Evolutionary conservation across 345 rosid species (phyloP), one percentile per base, ranked within the genome.

Genomic region (Balakata baccata): DNA sequence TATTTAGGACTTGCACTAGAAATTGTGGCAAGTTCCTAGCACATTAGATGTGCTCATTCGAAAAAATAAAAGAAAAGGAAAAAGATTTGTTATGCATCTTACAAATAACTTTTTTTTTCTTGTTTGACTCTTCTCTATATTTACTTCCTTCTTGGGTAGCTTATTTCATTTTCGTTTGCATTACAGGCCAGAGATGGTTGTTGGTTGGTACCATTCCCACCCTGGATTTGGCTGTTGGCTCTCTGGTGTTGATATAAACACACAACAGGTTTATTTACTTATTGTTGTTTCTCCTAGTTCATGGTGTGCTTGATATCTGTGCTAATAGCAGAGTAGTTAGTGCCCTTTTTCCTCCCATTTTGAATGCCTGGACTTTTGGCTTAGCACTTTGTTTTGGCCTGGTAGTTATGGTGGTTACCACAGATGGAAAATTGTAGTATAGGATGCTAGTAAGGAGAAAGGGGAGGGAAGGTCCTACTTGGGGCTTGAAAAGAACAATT

Each of bases 151-250:
- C 6, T 39, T 22, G 7, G 22, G 16, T 43, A 29, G 62, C 61
- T 78, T 49, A 75, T 70, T 38, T 45, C 23, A 3, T 77, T 66
- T 69, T 1, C 47, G 37, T 65, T 83, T 61, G 56, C 76, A 10
- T 75, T 81, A 79, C 89, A 92, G 99, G 80, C 98, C 98, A 66
- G 98, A 95, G 80, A 95, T 95, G 99, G 99, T 95, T 65, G 99
- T 95, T 43, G 99, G 98, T 3, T 95, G 99, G 99, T 95, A 92
- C 85, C 99, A 95, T 77, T 92, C 99, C 0, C 99, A 95, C 85
- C 99, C 98, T 78, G 99, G 99, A 80, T 95, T 95, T 81, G 99
- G 99, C 23, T 95, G 98, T 83, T 95, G 99, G 99, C 97, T 95
- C 43, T 95, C 99, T 64, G 99, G 99, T 0, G 99, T 95, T 56